Base-by-base conservation (phyloP, 2,329 filamentous ascomycete species). In the Leptographium wingfieldii region DNA sequence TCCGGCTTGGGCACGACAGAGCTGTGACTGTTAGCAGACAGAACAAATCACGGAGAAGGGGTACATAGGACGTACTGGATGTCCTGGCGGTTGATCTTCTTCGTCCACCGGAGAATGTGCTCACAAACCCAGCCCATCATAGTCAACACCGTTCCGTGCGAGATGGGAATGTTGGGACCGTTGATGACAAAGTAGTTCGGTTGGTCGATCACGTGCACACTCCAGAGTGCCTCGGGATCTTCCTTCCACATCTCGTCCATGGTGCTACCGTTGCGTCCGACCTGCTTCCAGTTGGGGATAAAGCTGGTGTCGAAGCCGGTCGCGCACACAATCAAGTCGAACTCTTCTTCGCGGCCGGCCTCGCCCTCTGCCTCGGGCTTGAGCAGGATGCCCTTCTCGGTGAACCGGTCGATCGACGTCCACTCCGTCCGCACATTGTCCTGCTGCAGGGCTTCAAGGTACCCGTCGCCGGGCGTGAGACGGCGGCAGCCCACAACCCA, bases 401-500 rank as follows among this genome's bases (percentile, higher is more conserved):
- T 69, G 56, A 79, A 66, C 52, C 68, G 66, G 16, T 67, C 62
- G 64, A 80, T 76, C 2, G 65, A 66, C 14, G 72, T 70, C 35
- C 69, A 69, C 35, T 76, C 69, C 5, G 71, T 70, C 12, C 69
- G 66, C 7, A 79, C 74, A 55, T 81, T 80, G 19, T 71, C 68
- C 60, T 73, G 62, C 3, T 69, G 69, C 52, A 79, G 68, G 7
- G 72, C 70, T 61, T 76, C 73, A 43, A 76, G 66, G 64, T 73
- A 76, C 2, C 73, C 72, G 55, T 73, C 70, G 2, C 73, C 74
- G 0, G 74, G 75, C 0, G 73, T 73, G 55, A 76, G 69, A 1
- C 73, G 71, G 59, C 69, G 70, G 67, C 69, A 76, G 9, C 78
- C 77, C 10, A 74, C 73, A 1, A 70, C 69, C 67, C 74, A 80